Evolutionary conservation across 257 asterid species (phyloP), one percentile per base, ranked within the genome.

Genomic region (Capsicum pubescens): DNA sequence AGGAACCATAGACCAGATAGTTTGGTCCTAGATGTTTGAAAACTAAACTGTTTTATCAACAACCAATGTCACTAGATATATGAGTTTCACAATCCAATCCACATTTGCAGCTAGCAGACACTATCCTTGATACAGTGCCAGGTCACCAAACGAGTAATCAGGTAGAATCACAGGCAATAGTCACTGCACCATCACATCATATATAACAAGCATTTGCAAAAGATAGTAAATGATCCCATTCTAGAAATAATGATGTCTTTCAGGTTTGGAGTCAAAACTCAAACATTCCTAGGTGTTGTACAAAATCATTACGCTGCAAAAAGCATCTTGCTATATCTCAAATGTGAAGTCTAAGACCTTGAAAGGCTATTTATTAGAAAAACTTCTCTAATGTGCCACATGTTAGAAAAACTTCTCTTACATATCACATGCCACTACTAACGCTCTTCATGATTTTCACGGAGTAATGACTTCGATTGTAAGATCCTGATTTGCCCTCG

Each of bases 111-210:
- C 26, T 21, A 21, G 50, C 42, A 74, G 3, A 74, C 19, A 13
- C 48, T 72, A 72, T 19, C n/a, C 81, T 50, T 74, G 81, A 74
- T 9, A 50, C 61, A 74, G 11, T 50, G 61, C 61, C 59, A 74
- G 81, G 61, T 50, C 46, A 0, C 81, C 13, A 61, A 68, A 50
- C 44, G 50, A 74, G 61, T 50, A 6, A 21, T 50, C 21, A 50
- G 11, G 80, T 74, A 21, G 80, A 74, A 21, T 46, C 19, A 21
- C 32, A 50, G 61, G 61, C 21, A 50, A 52, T 26, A 76, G 63
- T 52, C 48, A 13, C 15, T 26, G 26, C 39, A 76, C 61, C 58
- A 13, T 50, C 4, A 2, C 11, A 0, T 14, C 81, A 21, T 52
- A 26, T 48, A 50, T 74, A 74, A 76, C 15, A 76, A 50, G 48